Evolutionary conservation across 495 filamentous ascomycete species (phyloP).

Genomic region (Daldinia decipiens): DNA sequence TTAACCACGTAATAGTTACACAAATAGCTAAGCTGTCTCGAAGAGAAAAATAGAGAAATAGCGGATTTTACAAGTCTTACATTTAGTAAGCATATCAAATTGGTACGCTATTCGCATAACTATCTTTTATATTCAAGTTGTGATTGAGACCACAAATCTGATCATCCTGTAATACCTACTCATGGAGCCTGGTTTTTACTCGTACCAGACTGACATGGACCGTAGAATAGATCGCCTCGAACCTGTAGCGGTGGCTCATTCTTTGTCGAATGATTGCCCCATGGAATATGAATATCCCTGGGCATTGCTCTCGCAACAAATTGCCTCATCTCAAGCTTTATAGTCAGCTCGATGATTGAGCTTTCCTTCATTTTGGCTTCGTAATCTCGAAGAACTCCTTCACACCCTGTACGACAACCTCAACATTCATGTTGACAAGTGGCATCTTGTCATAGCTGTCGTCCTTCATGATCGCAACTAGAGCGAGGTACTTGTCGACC

Average conservation of each 20-base stretch:
- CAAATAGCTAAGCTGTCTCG: background rate
- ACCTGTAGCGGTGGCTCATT: background rate
- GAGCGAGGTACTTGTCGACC: slow-evolving; percentile 86
- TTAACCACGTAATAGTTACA: too few relatives aligned
- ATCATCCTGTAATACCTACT: background rate
- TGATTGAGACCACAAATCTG: background rate
- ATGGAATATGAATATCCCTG: slow-evolving; percentile 1
- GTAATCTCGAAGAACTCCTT: slow-evolving; percentile 68
- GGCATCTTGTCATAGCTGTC: slow-evolving; percentile 68
- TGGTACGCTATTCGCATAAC: background rate
- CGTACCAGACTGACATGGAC: background rate
- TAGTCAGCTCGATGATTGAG: background rate
- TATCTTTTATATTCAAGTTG: slow-evolving; percentile 1
- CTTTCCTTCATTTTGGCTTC: slow-evolving; percentile 54
- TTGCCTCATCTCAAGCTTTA: background rate
- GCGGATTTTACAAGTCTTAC: background rate
- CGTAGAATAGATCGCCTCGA: background rate
- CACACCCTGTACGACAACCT: slow-evolving; percentile 63
- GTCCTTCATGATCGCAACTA: slow-evolving; percentile 81
- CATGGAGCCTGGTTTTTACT: background rate
- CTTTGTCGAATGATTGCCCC: slow-evolving; percentile 1
- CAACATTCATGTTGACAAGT: slow-evolving; percentile 66
- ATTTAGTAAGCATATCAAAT: slow-evolving; percentile 4
- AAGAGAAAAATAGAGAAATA: background rate
- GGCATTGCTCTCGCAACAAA: background rate